Conservation (phyloP, 768 basidiomycete species). For the Amanita brunnescens region DNA sequence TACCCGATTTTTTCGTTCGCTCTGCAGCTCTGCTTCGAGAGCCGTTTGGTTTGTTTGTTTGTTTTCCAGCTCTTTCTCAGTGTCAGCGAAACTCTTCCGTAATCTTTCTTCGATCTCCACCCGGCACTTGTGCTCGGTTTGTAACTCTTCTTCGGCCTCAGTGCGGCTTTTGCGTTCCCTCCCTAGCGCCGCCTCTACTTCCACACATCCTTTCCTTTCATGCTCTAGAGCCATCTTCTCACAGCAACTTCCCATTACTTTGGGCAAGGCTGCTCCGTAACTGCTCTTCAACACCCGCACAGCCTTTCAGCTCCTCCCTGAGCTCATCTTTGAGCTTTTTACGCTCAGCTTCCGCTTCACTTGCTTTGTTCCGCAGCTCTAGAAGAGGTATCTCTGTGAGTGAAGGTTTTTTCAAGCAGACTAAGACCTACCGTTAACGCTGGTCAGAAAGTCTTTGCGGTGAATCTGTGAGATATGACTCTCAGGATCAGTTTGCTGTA, state of each 20-base stretch:
- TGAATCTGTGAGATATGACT: neutral
- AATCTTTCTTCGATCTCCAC: neutral
- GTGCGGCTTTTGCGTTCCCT: neutral
- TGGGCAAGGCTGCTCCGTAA: neutral
- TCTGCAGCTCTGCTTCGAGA: neutral
- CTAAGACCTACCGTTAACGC: neutral
- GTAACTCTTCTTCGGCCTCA: neutral
- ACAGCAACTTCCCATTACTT: neutral
- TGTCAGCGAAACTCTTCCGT: neutral
- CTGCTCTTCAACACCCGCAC: neutral
- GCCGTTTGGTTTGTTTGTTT: neutral
- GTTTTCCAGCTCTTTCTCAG: neutral
- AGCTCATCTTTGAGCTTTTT: neutral
- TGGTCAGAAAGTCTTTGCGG: neutral
- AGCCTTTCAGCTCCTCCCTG: neutral
- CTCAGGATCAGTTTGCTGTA: neutral
- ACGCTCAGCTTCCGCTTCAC: neutral
- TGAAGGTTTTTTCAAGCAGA: neutral
- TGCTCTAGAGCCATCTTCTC: neutral
- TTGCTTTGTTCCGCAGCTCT: neutral
- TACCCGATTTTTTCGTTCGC: neutral
- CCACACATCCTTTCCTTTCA: neutral
- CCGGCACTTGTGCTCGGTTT: neutral
- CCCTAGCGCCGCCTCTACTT: neutral
- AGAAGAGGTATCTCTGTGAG: neutral